A percentile compares a stretch with the other conserved stretches of the same genome.
Evolutionary conservation across 768 basidiomycete species (phyloP).

Genomic region (Candolleomyces aberdarensis): DNA sequence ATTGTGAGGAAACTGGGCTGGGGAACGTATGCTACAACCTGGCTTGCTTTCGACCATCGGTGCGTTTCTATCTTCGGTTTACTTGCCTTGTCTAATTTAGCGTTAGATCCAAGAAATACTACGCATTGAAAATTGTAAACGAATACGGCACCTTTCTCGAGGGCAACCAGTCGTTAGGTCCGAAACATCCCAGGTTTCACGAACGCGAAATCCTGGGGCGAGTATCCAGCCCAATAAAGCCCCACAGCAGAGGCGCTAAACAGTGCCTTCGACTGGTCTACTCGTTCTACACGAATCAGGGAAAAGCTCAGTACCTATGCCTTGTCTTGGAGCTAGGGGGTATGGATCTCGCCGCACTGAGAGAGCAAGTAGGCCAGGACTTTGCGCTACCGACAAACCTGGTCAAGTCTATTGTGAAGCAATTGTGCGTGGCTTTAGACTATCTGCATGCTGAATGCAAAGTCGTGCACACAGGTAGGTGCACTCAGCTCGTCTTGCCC

Average conservation of each 20-base stretch:
- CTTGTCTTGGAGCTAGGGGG: constrained; percentile 84
- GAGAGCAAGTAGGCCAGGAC: constrained; percentile 37
- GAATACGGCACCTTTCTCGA: constrained; percentile 17
- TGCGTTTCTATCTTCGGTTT: constrained; percentile 12
- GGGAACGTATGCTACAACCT: constrained; percentile 46
- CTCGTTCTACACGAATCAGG: constrained; percentile 72
- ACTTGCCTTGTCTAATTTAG: not conserved
- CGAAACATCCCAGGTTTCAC: constrained; percentile 41
- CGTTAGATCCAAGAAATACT: constrained; percentile 34
- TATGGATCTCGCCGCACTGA: constrained; percentile 64
- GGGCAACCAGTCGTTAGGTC: constrained; percentile 46
- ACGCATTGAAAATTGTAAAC: constrained; percentile 52
- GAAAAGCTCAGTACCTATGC: constrained; percentile 78
- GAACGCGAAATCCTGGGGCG: constrained; percentile 22
- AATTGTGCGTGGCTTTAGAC: constrained; percentile 49
- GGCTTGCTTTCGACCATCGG: constrained; percentile 35
- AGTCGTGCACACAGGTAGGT: constrained; percentile 63
- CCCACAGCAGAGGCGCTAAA: constrained; percentile 51
- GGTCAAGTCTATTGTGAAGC: constrained; percentile 54
- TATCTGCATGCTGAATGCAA: constrained; percentile 52
- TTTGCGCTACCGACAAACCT: constrained; percentile 37
- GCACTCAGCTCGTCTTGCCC: not conserved
- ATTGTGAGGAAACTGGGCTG: constrained; percentile 56
- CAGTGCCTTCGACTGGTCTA: constrained; percentile 78
- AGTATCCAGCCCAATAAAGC: not conserved